Conservation (phyloP, 1,139 yeast genomes). For the Geotrichum australiense region DNA sequence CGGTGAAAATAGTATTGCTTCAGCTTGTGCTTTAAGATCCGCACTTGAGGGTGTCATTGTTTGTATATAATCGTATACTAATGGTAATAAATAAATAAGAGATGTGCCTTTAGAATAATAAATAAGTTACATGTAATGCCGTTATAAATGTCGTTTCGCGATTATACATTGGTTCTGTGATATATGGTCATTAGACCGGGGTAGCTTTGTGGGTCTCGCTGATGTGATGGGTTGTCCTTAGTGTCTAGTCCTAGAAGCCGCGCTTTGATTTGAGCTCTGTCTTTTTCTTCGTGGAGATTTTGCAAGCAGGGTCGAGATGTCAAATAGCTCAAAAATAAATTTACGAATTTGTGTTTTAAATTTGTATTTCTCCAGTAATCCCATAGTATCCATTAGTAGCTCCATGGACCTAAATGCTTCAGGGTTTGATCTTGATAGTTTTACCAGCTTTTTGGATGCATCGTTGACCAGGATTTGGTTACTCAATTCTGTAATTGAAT, state of each 20-base stretch:
- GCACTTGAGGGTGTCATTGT: background rate
- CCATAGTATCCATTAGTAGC: slow-evolving; percentile 54
- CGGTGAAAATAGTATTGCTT: background rate
- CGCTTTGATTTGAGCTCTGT: too few species aligned
- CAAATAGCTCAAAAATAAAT: slow-evolving; percentile 63
- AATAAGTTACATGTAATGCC: too few species aligned
- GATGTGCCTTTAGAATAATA: too few species aligned
- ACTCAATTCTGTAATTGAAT: slow-evolving; percentile 54
- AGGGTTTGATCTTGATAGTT: slow-evolving; percentile 47
- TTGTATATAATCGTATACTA: too few species aligned
- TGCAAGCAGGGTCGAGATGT: slow-evolving; percentile 52
- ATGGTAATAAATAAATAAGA: too few species aligned
- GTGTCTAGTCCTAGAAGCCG: too few species aligned
- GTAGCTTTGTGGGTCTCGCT: too few species aligned
- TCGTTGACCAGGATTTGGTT: slow-evolving; percentile 56
- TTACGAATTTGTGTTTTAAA: slow-evolving; percentile 58
- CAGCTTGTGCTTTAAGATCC: background rate
- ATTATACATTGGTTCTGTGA: too few species aligned
- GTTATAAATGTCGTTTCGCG: too few species aligned
- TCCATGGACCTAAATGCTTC: slow-evolving; percentile 50
- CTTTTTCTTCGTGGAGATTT: slow-evolving; percentile 21
- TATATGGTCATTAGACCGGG: too few species aligned
- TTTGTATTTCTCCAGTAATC: slow-evolving; percentile 57
- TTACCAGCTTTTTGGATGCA: slow-evolving; percentile 56
- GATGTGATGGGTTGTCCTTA: too few species aligned